phyloP scores from a whole-genome alignment of 2,329 filamentous ascomycete species.

The Fusarium oligoseptatum region DNA sequence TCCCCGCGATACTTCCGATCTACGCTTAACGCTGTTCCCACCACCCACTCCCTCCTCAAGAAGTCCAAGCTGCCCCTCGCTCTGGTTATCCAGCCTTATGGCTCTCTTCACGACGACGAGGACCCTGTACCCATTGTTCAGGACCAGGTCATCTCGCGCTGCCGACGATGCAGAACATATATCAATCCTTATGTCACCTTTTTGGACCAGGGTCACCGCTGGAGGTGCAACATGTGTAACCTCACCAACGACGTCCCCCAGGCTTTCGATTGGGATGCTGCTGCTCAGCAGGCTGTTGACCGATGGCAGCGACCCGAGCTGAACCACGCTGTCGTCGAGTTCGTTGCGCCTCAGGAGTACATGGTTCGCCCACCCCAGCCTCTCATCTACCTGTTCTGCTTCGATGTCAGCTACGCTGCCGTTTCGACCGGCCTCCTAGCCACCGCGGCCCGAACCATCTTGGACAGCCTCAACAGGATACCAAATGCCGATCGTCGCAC shows the following conservation, averaged over 20 bases:
- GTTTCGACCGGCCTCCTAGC: conserved; percentile 92
- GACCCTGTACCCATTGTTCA: conserved; percentile 92
- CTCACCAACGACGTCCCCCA: conserved; percentile 99
- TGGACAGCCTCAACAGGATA: conserved; percentile 95
- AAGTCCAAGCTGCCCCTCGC: conserved; percentile 97
- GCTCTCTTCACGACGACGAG: conserved; percentile 90
- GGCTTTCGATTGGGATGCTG: conserved; percentile 97
- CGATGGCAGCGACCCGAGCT: conserved; percentile 92
- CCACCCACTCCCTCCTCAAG: conserved; percentile 91
- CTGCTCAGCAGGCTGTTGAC: conserved; percentile 90
- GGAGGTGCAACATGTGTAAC: conserved; percentile 99
- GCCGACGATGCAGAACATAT: conserved; percentile 94
- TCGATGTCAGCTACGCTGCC: conserved; percentile 92
- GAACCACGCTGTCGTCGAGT: conserved; percentile 97
- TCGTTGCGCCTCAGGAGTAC: conserved; percentile 98
- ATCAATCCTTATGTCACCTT: conserved; percentile 99
- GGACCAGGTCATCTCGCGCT: conserved; percentile 97
- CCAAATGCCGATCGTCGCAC: conserved; percentile 97
- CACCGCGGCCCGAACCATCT: conserved; percentile 91
- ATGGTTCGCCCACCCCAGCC: conserved; percentile 98
- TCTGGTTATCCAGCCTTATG: conserved; percentile 96
- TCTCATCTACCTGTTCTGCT: conserved; percentile 93
- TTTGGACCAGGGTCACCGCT: conserved; percentile 95
- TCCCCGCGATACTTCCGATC: conserved; percentile 94
- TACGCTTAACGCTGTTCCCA: conserved; percentile 93